Base-by-base conservation (phyloP, 1,139 yeast species). In the Hyphopichia buzzinii region DNA sequence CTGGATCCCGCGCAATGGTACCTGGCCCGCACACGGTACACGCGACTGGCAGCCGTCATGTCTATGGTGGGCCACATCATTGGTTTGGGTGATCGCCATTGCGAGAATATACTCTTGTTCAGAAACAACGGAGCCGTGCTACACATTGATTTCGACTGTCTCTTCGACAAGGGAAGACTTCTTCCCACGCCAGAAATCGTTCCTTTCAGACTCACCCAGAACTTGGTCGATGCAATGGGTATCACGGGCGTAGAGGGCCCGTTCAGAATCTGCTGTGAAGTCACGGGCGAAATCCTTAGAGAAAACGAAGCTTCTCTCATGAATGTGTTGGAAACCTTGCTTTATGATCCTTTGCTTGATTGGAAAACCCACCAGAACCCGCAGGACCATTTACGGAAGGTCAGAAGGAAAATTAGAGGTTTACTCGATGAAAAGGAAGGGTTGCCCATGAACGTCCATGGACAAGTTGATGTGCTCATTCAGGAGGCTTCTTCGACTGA, bases 111-210 rank as follows among this genome's bases (percentile, higher is more conserved):
- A 17, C 62, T 94, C 37, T 67, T 92, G 33, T 77, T 84, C 51
- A 82, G 84, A 47, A 76, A 74, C 30, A 76, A 80, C 2, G 98
- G 98, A 1, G 80, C 80, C 8, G 79, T 89, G 0, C 64, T 94
- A 44, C 99, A 94, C 57, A 97, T 94, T 40, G 99, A 94, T 60
- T 94, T 92, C 59, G 97, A 94, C 54, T 92, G 97, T 63, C 66
- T 94, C 32, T 94, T 94, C 54, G 98, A 88, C 52, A 92, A 84
- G 52, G 87, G 86, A 22, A 78, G 79, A 8, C 74, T 77, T 2
- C 63, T 85, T 22, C 82, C 81, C 1, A 77, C 79, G 6, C 99
- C 98, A 0, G 99, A 94, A 54, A 67, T 88, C 26, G 98, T 94
- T 2, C 99, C 98, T 0, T 94, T 94, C 58, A 69, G 99, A 43